Evolutionary conservation across 768 basidiomycete species (phyloP).

Genomic region (Rhizopogon roseolus): DNA sequence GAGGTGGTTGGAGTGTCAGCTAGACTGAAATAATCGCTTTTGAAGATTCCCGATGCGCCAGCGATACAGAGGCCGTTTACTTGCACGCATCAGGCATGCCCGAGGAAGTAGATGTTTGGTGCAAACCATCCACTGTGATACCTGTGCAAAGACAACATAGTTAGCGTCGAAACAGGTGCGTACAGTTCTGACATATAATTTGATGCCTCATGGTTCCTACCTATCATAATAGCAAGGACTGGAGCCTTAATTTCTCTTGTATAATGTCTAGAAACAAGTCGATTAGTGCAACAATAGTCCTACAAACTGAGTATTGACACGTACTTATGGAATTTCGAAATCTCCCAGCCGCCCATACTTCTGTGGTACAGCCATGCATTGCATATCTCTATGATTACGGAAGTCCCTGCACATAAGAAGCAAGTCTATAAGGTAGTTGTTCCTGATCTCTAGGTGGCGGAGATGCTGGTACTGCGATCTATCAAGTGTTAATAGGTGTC

Average conservation of each 20-base stretch:
- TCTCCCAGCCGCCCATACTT: slow-evolving; percentile 84
- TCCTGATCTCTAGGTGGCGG: slow-evolving; percentile 49
- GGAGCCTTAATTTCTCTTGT: slow-evolving; percentile 79
- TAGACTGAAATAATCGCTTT: slow-evolving; percentile 62
- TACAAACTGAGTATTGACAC: background rate
- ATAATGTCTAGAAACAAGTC: slow-evolving; percentile 65
- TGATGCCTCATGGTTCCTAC: slow-evolving; percentile 96
- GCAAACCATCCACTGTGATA: slow-evolving; percentile 98
- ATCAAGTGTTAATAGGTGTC: background rate
- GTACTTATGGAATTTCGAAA: slow-evolving; percentile 82
- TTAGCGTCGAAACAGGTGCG: slow-evolving; percentile 22
- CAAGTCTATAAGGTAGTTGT: slow-evolving; percentile 71
- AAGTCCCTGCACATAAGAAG: slow-evolving; percentile 97
- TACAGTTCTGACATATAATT: slow-evolving; percentile 97
- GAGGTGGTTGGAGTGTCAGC: slow-evolving; percentile 36
- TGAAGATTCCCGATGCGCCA: slow-evolving; percentile 92
- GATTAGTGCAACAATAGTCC: background rate
- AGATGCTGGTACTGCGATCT: slow-evolving; percentile 84
- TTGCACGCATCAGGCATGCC: slow-evolving; percentile 82
- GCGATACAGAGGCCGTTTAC: slow-evolving; percentile 87
- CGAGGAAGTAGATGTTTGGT: slow-evolving; percentile 94
- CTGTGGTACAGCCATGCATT: slow-evolving; percentile 86
- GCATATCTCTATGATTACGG: slow-evolving; percentile 78
- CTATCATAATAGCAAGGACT: slow-evolving; percentile 87
- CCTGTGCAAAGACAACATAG: slow-evolving; percentile 32